Conservation (phyloP, 768 basidiomycete genomes). For the Xanthoconium purpureum region DNA sequence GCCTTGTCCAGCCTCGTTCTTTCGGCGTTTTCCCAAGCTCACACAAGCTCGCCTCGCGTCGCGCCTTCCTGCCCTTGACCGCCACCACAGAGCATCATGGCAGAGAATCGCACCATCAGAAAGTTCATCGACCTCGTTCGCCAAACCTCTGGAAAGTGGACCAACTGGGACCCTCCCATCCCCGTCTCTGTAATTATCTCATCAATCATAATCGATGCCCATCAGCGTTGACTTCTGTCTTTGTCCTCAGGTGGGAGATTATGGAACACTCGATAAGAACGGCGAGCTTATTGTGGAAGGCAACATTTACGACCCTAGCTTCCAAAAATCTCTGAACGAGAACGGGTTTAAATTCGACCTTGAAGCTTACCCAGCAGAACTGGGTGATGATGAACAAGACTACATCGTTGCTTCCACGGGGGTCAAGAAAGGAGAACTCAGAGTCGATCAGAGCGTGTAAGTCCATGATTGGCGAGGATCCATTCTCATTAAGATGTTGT, state of each 20-base stretch:
- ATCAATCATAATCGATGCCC: not conserved
- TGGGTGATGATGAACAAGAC: constrained; percentile 11
- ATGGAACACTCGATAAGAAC: constrained; percentile 22
- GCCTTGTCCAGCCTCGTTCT: too few relatives aligned
- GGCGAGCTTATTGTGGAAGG: constrained; percentile 12
- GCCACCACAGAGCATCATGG: not conserved
- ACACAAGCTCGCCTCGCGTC: not conserved
- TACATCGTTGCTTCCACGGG: constrained; percentile 21
- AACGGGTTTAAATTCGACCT: not conserved
- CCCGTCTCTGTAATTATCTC: constrained; percentile 18
- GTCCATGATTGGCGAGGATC: not conserved
- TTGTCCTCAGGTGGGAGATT: constrained; percentile 27
- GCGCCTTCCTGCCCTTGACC: not conserved
- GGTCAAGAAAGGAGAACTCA: constrained; percentile 14
- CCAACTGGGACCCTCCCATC: constrained; percentile 33
- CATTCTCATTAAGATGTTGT: too few relatives aligned
- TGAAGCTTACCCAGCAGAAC: not conserved
- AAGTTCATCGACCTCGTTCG: constrained; percentile 11
- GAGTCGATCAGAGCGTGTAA: constrained; percentile 1
- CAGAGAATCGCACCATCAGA: not conserved
- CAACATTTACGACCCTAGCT: constrained; percentile 25
- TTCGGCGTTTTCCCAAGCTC: too few relatives aligned
- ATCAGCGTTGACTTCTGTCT: not conserved
- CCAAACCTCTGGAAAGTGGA: constrained; percentile 27
- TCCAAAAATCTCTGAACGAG: constrained; percentile 3